These are phyloP conservation scores for Taphrina confusa DNA, from an alignment of 1,139 yeast genomes.

Conservation along the genomic window DNA sequence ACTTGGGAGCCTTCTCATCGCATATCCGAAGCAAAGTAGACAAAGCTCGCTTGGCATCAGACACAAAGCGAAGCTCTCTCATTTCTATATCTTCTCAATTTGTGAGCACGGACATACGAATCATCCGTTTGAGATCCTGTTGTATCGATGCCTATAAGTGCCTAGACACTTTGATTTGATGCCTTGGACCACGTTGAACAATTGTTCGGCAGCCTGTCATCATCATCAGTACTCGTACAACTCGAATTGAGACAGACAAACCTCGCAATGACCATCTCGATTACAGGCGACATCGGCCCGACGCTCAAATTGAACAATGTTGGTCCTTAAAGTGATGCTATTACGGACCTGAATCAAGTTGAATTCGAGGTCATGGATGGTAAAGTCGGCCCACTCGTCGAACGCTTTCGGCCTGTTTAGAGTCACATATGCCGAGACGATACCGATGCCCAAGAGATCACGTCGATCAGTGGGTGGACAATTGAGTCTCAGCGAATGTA, in stretches of 20 bases:
- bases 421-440: constrained; percentile 18
- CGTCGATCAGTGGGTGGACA: constrained; percentile 24
- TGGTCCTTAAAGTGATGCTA: not conserved
- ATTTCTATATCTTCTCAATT: too few relatives aligned
- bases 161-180: not conserved
- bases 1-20: too few relatives aligned
- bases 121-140: not conserved
- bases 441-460: constrained; percentile 15
- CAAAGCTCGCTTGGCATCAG: too few relatives aligned
- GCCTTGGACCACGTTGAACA: not conserved
- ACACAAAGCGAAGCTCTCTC: too few relatives aligned
- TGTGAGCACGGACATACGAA: too few relatives aligned
- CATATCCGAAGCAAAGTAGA: too few relatives aligned
- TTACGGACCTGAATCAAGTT: constrained; percentile 9
- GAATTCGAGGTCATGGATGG: constrained; percentile 12
- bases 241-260: not conserved
- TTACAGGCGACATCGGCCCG: constrained; percentile 3
- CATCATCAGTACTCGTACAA: not conserved
- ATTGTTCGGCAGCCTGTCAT: not conserved
- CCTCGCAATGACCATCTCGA: constrained; percentile 6
- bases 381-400: constrained; percentile 1
- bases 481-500: constrained; percentile 10
- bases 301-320: constrained; percentile 10
- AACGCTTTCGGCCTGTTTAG: constrained; percentile 9
- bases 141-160: not conserved